These are phyloP conservation scores for Starmerella lactis-condensi DNA, from an alignment of 805 yeast species.

Conservation along the genomic window DNA sequence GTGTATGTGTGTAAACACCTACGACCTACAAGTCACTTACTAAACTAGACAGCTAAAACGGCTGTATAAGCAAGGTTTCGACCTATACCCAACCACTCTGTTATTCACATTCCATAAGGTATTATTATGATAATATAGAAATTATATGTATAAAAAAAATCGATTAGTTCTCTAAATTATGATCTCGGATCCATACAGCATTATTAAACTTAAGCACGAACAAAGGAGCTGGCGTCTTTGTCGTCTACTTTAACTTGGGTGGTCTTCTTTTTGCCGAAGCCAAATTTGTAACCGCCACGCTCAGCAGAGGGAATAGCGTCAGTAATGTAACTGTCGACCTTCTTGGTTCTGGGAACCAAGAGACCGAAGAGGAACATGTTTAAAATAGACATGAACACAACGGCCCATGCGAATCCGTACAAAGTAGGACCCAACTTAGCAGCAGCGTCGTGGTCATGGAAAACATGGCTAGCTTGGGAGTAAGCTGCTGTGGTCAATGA, in stretches of 20 bases:
- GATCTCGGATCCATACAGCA: too few species aligned
- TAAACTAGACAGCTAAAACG: too few species aligned
- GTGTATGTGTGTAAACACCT: too few species aligned
- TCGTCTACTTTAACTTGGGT: slow-evolving; percentile 12
- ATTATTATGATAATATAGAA: too few species aligned
- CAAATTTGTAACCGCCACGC: slow-evolving; percentile 17
- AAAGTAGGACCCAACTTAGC: slow-evolving; percentile 21
- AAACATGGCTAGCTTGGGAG: slow-evolving; percentile 59
- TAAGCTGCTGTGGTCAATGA: slow-evolving; percentile 56
- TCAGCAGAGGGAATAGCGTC: slow-evolving; percentile 48
- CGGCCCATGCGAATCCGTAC: slow-evolving; percentile 49
- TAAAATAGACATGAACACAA: slow-evolving; percentile 23
- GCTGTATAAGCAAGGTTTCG: too few species aligned
- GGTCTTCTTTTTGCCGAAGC: slow-evolving; percentile 15
- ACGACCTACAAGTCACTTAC: too few species aligned
- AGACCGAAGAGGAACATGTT: slow-evolving; percentile 20
- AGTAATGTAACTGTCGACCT: slow-evolving; percentile 80
- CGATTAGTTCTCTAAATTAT: too few species aligned
- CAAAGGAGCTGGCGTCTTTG: slow-evolving; percentile 18
- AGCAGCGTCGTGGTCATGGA: slow-evolving; percentile 28
- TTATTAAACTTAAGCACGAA: slow-evolving; percentile 15
- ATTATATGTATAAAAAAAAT: too few species aligned
- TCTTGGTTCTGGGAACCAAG: slow-evolving; percentile 78
- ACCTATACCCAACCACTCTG: too few species aligned
- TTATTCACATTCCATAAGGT: too few species aligned